phyloP scores from a whole-genome alignment of 2,329 filamentous ascomycete species.

The Verticillium tricorpus region DNA sequence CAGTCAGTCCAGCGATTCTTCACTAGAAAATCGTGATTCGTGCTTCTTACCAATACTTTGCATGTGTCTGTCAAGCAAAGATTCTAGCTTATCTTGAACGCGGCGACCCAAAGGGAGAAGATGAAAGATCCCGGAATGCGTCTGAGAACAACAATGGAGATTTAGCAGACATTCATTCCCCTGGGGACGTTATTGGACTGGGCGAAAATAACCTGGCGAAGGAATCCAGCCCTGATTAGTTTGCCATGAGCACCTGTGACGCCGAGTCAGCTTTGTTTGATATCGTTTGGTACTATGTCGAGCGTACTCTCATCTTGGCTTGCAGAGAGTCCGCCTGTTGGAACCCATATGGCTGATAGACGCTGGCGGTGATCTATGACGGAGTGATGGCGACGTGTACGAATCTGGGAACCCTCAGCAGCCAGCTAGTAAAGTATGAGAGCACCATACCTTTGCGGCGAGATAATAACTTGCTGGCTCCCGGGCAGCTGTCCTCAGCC shows the following conservation, averaged over 20 bases:
- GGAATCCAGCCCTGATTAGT: conserved; percentile 65
- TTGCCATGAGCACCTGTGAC: conserved; percentile 58
- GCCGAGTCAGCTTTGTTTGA: conserved; percentile 7
- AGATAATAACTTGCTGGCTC: too few species aligned
- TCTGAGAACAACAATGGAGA: conserved; percentile 37
- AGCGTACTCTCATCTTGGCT: conserved; percentile 48
- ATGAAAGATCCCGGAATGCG: conserved; percentile 88
- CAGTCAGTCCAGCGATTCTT: neutral
- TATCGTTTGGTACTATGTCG: conserved; percentile 8
- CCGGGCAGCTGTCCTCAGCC: too few species aligned
- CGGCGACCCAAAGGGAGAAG: conserved; percentile 80
- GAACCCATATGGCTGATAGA: conserved; percentile 74
- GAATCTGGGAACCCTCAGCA: neutral
- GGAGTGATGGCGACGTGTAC: neutral
- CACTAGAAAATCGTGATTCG: too few species aligned
- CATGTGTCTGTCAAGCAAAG: conserved; percentile 88
- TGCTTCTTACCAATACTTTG: conserved; percentile 52
- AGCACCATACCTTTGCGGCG: too few species aligned
- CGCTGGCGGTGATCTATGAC: conserved; percentile 25
- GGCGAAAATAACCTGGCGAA: conserved; percentile 57
- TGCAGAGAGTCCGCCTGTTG: conserved; percentile 64
- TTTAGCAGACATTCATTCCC: neutral
- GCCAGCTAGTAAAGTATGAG: neutral
- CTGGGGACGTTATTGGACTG: neutral
- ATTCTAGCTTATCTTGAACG: conserved; percentile 84